Conservation (phyloP, 495 filamentous ascomycete genomes). For the Podospora appendiculata region DNA sequence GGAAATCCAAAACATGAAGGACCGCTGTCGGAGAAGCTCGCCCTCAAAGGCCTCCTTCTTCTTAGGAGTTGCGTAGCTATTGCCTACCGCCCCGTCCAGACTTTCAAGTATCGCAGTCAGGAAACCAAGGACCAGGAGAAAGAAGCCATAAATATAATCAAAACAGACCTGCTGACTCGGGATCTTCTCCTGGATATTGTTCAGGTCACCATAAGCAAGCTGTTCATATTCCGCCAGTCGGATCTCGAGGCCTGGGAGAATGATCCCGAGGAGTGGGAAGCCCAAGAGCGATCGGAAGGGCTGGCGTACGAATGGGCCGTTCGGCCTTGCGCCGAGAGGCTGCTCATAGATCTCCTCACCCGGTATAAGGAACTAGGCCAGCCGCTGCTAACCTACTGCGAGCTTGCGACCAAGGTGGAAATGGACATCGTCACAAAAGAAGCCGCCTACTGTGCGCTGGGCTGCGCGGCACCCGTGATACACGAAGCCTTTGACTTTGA, state of each 20-base stretch:
- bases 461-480: conserved; percentile 72
- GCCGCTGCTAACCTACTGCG: conserved; percentile 73
- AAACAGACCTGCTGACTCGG: conserved; percentile 62
- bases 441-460: conserved; percentile 87
- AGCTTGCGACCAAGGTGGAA: conserved; percentile 56
- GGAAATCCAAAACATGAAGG: conserved; percentile 47
- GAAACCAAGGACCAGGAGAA: conserved; percentile 64
- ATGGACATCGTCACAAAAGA: conserved; percentile 79
- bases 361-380: conserved; percentile 72
- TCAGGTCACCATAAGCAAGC: conserved; percentile 73
- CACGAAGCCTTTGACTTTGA: conserved; percentile 69
- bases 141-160: conserved; percentile 54
- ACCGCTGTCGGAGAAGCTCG: conserved; percentile 63
- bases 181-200: conserved; percentile 70
- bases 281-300: conserved; percentile 67
- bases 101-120: conserved; percentile 69
- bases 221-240: conserved; percentile 77
- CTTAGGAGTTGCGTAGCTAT: conserved; percentile 78
- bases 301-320: conserved; percentile 84
- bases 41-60: conserved; percentile 71
- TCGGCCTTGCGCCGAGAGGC: conserved; percentile 82
- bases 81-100: conserved; percentile 69
- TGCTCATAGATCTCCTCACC: conserved; percentile 85
- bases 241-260: conserved; percentile 89
- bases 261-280: conserved; percentile 89